Percentiles rank a stretch among this genome's conserved stretches.
phyloP scores from a whole-genome alignment of 2,329 filamentous ascomycete genomes.

The Nannizziopsis barbatae region DNA sequence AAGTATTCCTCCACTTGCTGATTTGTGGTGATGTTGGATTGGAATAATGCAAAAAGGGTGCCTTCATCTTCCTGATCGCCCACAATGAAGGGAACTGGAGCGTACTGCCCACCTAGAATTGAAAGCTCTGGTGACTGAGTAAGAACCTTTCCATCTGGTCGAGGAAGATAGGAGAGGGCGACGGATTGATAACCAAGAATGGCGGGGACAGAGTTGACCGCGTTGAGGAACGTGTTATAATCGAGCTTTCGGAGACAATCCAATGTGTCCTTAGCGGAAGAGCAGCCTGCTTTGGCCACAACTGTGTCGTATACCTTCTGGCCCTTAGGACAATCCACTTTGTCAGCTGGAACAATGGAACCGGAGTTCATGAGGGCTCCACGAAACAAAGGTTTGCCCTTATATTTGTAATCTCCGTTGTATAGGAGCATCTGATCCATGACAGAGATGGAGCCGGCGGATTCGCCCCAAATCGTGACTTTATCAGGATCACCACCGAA shows the following conservation, averaged over 20 bases:
- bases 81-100: conserved; percentile 52
- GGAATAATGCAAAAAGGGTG: conserved; percentile 60
- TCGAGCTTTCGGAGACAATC: conserved; percentile 39
- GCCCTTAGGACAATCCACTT: conserved; percentile 54
- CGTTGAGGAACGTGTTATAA: conserved; percentile 45
- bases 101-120: conserved; percentile 42
- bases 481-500: conserved; percentile 72
- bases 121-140: conserved; percentile 53
- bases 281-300: conserved; percentile 38
- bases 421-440: conserved; percentile 67
- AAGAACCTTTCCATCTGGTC: conserved; percentile 56
- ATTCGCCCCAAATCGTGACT: conserved; percentile 70
- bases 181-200: conserved; percentile 57
- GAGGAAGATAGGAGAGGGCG: conserved; percentile 61
- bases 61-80: conserved; percentile 74
- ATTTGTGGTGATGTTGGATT: conserved; percentile 55
- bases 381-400: conserved; percentile 62
- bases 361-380: conserved; percentile 70
- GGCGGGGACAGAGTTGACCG: conserved; percentile 58
- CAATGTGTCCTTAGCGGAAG: conserved; percentile 33
- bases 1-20: conserved; percentile 53
- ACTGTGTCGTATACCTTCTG: conserved; percentile 46
- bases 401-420: conserved; percentile 61
- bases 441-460: conserved; percentile 60
- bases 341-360: conserved; percentile 49